Evolutionary conservation across 148 eudicot species (phyloP), one percentile per base, ranked within the genome.

Genomic region (Rhododendron kiyosumense): DNA sequence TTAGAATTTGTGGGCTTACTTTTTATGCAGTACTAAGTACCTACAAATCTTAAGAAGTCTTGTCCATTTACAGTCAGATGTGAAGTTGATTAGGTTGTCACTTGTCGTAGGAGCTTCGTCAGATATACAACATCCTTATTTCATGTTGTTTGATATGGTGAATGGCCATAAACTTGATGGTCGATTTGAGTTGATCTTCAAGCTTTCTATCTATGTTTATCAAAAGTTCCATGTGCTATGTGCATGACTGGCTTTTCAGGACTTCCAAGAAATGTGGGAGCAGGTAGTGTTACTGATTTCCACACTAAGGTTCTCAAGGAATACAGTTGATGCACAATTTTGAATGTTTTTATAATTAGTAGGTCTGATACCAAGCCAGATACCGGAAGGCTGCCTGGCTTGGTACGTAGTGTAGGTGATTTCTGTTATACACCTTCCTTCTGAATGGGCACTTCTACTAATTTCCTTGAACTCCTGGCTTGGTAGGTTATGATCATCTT

Each of bases 1-100:
- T 93, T 82, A 81, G 89, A 74, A 82, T 73, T 30, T n/a, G 20
- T 85, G 18, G 46, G 14, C 36, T 76, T 46, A 65, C 26, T 18
- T 46, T 71, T 30, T 34, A 79, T 65, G 20, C 28, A 36, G 17
- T 49, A 46, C 71, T 69, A n/a, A 28, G 46, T 30, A 30, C 63
- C 48, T 69, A 69, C 78, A 69, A 83, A 7, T 69, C 49, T 17
- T n/a, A 22, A 22, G 63, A 83, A 46, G 24, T 49, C 49, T 45
- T 30, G 46, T 83, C 85, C 26, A 10, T 52, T 45, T 69, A 48
- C 67, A 45, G 22, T 69, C 71, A 26, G 43, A 28, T 73, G 13
- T 69, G 32, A 78, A 52, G 49, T 38, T 57, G 36, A 74, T 85
- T 78, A 57, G 59, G 17, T 54, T 43, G 57, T 78, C 13, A 41